Evolutionary conservation across 805 yeast species (phyloP), one percentile per base, ranked within the genome.

Genomic region (Myxozyma geophila): DNA sequence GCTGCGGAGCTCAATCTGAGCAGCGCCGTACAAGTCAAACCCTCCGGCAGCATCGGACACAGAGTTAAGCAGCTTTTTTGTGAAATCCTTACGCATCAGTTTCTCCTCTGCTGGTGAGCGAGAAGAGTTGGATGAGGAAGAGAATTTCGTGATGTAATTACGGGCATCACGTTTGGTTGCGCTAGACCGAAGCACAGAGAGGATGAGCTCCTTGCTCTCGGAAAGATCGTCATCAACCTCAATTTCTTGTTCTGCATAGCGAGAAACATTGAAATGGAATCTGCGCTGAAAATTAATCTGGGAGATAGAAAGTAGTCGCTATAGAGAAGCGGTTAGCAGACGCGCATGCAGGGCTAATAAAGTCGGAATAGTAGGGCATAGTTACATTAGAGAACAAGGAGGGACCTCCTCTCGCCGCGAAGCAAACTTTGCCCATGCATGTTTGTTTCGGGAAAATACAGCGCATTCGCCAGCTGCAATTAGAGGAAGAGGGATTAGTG

Each of bases 161-260:
- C 85, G 82, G 5, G 97, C 96, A 73, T 93, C 98, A 64, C 99
- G 80, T 74, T 91, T 92, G 0, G 98, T 93, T 6, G 98, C 96
- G 3, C 98, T 90, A 1, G 97, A 87, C 71, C 87, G 87, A 62
- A 93, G 79, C 28, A 93, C 92, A 1, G 97, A 87, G 17, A 91
- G 78, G n/a, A 93, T 87, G 56, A 93, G 78, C 59, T 89, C 90
- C 19, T 48, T 52, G 52, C 59, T 54, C 19, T 62, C 66, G 3
- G 51, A 40, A 35, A 58, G 37, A 10, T 58, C 61, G 33, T 53
- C 61, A 19, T 53, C 62, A 7, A 33, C 54, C 4, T 15, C 47
- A 15, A 47, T 28, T 21, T 58, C 62, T 23, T 46, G 54, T 17
- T 48, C 44, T 13, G 50, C 55, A 21, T 59, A 58, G 7, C 54